Evolutionary conservation across 306 rosid genomes (phyloP).

Genomic region (Herpetospermum pedunculosum): DNA sequence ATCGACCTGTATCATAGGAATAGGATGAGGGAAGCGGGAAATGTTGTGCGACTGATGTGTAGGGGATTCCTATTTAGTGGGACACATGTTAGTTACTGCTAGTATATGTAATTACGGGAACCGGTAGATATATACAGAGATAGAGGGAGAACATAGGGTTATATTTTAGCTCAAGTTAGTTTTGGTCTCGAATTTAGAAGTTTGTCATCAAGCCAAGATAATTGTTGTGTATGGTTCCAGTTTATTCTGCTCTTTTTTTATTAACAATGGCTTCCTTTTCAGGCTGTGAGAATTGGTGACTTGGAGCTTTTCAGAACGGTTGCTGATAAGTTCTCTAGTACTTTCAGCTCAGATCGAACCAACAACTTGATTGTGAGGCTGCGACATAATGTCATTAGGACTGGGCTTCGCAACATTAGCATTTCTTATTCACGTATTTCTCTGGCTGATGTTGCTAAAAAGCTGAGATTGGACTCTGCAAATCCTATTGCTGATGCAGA

Average conservation of each 20-base stretch:
- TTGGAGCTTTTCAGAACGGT: constrained; percentile 81
- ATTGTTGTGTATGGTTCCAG: not conserved
- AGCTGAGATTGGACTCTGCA: constrained; percentile 70
- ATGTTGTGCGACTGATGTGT: not conserved
- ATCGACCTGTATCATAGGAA: not conserved
- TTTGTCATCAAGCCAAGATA: not conserved
- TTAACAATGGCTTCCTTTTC: constrained; percentile 10
- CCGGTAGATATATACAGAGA: not conserved
- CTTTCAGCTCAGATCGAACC: constrained; percentile 64
- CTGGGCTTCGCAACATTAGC: constrained; percentile 93
- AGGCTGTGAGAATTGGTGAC: constrained; percentile 98
- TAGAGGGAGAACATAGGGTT: not conserved
- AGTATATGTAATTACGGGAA: not conserved
- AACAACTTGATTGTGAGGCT: constrained; percentile 89
- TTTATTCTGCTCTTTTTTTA: not conserved
- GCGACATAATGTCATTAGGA: constrained; percentile 91
- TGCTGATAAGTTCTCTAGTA: constrained; percentile 71
- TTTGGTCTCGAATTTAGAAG: not conserved
- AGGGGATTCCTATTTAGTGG: not conserved
- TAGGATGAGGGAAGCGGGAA: not conserved
- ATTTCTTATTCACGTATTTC: constrained; percentile 94
- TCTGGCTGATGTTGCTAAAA: constrained; percentile 75
- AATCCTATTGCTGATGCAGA: constrained; percentile 47
- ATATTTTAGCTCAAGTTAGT: not conserved
- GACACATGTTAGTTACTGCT: not conserved